Evolutionary conservation across 2,329 filamentous ascomycete species (phyloP).

Genomic region (Trichoderma atroviride): DNA sequence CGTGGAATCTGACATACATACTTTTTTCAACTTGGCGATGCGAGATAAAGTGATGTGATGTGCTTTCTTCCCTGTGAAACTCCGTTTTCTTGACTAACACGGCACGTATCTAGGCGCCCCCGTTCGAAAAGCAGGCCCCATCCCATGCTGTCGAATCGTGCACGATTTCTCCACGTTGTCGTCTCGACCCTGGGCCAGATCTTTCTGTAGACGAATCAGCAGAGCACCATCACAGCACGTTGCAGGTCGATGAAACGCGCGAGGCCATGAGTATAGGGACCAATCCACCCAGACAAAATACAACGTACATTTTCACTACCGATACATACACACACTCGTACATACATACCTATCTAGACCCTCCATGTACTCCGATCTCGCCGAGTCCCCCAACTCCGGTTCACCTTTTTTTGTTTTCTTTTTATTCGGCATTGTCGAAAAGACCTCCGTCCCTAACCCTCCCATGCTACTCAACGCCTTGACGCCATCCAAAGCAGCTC

Average conservation of each 20-base stretch:
- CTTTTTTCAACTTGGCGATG: neutral
- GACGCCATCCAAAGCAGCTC: slow-evolving; percentile 23
- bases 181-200: neutral
- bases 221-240: neutral
- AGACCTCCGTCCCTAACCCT: neutral
- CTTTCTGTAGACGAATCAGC: slow-evolving; percentile 9
- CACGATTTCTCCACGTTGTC: neutral
- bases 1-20: neutral
- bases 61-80: neutral
- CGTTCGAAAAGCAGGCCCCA: neutral
- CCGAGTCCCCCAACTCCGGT: slow-evolving; percentile 7
- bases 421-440: neutral
- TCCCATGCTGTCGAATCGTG: neutral
- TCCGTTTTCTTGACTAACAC: neutral
- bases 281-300: slow-evolving; percentile 3
- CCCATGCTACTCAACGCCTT: slow-evolving; percentile 24
- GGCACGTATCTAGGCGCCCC: neutral
- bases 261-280: neutral
- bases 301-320: slow-evolving; percentile 22
- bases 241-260: neutral
- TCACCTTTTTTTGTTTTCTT: neutral
- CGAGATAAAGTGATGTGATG: slow-evolving; percentile 20
- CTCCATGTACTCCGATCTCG: neutral
- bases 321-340: slow-evolving; percentile 23
- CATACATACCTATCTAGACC: slow-evolving; percentile 15